Evolutionary conservation across 2,329 filamentous ascomycete species (phyloP), one percentile per base, ranked within the genome.

Genomic region (Cryphonectria parasitica): DNA sequence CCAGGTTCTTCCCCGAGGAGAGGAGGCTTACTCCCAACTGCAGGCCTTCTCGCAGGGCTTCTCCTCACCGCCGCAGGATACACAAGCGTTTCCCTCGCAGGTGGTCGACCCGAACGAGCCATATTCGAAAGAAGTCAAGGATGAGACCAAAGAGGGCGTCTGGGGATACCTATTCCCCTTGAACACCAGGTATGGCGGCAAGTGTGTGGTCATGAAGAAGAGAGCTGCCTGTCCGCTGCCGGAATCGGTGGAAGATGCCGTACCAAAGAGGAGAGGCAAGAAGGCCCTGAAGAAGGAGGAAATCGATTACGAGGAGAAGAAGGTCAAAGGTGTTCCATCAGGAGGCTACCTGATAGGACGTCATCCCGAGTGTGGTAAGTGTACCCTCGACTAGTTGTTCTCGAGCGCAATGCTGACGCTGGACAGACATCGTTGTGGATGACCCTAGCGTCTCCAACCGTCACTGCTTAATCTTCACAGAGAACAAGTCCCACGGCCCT

Each of bases 91-190:
- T 72, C 75, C 77, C 22, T 64, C 66, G 31, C 96, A 99, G 81
- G 92, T 92, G 77, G 82, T 93, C 52, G 90, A 93, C 74, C 90
- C 92, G 2, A 89, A 93, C 39, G 84, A 88, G 71, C 87, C 89
- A 36, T 87, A 95, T 63, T 90, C 90, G 15, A 92, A 95, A 73
- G 94, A 97, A 69, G 92, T 97, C 4, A 89, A 95, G 73, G 92
- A 97, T 78, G 94, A 97, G 81, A 89, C 85, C 72, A 86, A 88
- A 62, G 92, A 97, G 79, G 94, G 94, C 11, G 94, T 98, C 1
- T 99, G 96, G 96, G 97, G 97, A 17, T 99, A 98, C 77, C 85
- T 99, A 6, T 89, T 97, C 68, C 94, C 95, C 1, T 83, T 97
- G 34, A 91, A 95, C 77, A 86, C 88, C 67, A 88, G 88, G 74